Evolutionary conservation across 371 early-diverging fungal species (phyloP), one percentile per base, ranked within the genome.

Genomic region (Mortierella sp.): DNA sequence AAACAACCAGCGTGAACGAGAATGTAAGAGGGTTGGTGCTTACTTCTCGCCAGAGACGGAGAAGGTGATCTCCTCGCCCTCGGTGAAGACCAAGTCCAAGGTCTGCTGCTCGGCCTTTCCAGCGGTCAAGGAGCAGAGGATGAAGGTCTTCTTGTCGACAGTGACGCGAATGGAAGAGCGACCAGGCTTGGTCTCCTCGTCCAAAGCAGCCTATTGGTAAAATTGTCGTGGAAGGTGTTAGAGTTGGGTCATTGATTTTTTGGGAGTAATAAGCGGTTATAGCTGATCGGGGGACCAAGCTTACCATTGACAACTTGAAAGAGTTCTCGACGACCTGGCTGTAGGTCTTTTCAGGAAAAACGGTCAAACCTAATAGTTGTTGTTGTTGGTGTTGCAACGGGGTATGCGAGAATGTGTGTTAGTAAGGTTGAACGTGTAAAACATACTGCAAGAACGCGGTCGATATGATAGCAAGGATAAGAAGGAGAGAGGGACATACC

Each of bases 1-100:
- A 21, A 32, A 32, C 2, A 44, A 18, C 4, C 16, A 21, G 72
- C 3, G 21, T 46, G 27, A 60, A 16, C 5, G 4, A 16, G 60
- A 32, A 60, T 60, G 48, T 14, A 46, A 46, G 41, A 41, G 41
- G 3, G 58, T 27, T 49, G 32, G 7, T 8, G 70, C 82, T 60
- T 81, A 84, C 85, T 93, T 94, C 58, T 89, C 79, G 63, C 94
- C 97, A 27, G 83, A 80, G 60, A 88, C 88, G 58, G 90, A 90
- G 83, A 97, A 94, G 4, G 94, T 93, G 75, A 97, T 90, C 75
- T 92, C 91, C 89, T 96, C 95, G 80, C 97, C 97, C 84, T 93
- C 96, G 48, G 91, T 89, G 86, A 96, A 94, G 51, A 89, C 89
- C 27, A 96, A 78, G 78, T 97, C 95, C 72, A 97, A 87, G 6